Conservation (phyloP, 192 early-diverging fungal species). For the Linnemannia schmuckeri region DNA sequence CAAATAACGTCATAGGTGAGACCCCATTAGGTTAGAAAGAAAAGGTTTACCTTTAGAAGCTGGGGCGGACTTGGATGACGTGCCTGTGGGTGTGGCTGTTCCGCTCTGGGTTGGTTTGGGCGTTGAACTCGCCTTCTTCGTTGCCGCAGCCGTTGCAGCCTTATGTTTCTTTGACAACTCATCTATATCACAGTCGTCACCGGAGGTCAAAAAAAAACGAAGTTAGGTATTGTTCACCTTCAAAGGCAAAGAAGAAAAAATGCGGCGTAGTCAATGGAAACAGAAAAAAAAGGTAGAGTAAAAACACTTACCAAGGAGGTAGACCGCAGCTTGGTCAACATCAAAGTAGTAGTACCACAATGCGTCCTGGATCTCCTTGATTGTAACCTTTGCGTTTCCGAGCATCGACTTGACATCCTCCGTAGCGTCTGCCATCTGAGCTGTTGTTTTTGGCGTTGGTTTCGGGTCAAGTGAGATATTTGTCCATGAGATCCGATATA, state of each 20-base stretch:
- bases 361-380: slow-evolving; percentile 76
- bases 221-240: background rate
- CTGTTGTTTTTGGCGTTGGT: slow-evolving; percentile 19
- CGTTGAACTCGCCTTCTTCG: slow-evolving; percentile 13
- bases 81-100: slow-evolving; percentile 35
- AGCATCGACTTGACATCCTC: slow-evolving; percentile 71
- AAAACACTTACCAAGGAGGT: slow-evolving; percentile 73
- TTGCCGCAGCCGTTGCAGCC: slow-evolving; percentile 33
- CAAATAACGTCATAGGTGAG: background rate
- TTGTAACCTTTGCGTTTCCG: slow-evolving; percentile 68
- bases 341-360: slow-evolving; percentile 85
- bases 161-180: slow-evolving; percentile 43
- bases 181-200: slow-evolving; percentile 16
- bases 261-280: slow-evolving; percentile 45
- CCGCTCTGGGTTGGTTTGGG: slow-evolving; percentile 29
- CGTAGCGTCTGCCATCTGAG: slow-evolving; percentile 66
- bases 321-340: slow-evolving; percentile 71
- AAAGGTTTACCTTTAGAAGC: slow-evolving; percentile 19
- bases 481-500: background rate
- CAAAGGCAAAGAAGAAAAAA: slow-evolving; percentile 8
- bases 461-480: background rate
- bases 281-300: background rate
- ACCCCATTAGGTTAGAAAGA: background rate
- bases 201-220: background rate
- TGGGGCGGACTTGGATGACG: slow-evolving; percentile 14